Evolutionary conservation across 805 yeast genomes (phyloP).

Genomic region (Wickerhamomyces kurtzmanii): DNA sequence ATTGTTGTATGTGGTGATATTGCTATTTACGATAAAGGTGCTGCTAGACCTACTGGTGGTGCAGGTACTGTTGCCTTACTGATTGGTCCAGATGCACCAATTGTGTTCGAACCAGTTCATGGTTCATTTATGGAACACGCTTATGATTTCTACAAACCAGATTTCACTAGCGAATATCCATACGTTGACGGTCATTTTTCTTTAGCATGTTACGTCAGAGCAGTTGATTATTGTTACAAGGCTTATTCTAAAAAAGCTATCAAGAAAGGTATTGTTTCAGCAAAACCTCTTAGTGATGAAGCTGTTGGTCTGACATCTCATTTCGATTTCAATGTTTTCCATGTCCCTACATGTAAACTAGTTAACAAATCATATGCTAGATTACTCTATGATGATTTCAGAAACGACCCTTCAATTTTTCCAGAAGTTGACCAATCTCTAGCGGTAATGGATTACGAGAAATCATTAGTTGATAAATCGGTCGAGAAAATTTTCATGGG

Average conservation of each 20-base stretch:
- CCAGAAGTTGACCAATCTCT: conserved; percentile 45
- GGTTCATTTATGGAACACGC: conserved; percentile 96
- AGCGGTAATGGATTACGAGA: conserved; percentile 57
- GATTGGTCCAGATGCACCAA: conserved; percentile 97
- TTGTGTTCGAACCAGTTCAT: conserved; percentile 80
- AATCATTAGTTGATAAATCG: conserved; percentile 66
- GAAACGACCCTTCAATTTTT: conserved; percentile 54
- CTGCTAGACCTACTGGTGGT: conserved; percentile 99
- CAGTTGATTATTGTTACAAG: conserved; percentile 80
- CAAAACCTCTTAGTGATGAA: conserved; percentile 33
- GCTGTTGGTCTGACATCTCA: conserved; percentile 59
- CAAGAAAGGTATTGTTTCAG: conserved; percentile 34
- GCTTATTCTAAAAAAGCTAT: conserved; percentile 71
- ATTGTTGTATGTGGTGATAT: conserved; percentile 96
- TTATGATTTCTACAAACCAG: conserved; percentile 97
- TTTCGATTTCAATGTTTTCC: conserved; percentile 94
- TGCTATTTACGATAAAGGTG: conserved; percentile 93
- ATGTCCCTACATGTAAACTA: conserved; percentile 95
- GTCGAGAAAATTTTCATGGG: conserved; percentile 70
- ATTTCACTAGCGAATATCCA: conserved; percentile 93
- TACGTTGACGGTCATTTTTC: conserved; percentile 97
- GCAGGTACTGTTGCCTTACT: conserved; percentile 93
- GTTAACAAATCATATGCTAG: conserved; percentile 91
- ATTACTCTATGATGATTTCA: conserved; percentile 80
- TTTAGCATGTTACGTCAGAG: conserved; percentile 85